phyloP scores from a whole-genome alignment of 2,329 filamentous ascomycete genomes.

The Apiospora sp. region DNA sequence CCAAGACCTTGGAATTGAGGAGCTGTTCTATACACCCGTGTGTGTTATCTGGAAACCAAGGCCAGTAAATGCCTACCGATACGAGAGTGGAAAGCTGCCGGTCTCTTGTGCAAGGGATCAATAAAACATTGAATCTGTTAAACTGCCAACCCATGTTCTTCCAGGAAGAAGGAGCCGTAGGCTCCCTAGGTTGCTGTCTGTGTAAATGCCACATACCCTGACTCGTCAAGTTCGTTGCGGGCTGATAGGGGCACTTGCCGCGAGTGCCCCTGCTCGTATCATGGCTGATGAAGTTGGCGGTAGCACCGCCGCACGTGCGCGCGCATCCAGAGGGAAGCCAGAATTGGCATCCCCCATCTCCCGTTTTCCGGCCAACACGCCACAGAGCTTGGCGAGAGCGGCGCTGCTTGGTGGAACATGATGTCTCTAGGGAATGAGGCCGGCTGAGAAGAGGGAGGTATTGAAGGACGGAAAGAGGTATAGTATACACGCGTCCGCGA shows the following conservation, averaged over 20 bases:
- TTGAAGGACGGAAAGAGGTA: not conserved
- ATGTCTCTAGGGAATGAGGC: no score
- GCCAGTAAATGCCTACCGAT: no score
- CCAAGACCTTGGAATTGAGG: no score
- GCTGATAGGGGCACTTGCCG: not conserved
- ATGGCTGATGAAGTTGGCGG: not conserved
- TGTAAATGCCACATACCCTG: not conserved
- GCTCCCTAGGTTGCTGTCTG: not conserved
- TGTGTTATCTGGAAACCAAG: no score
- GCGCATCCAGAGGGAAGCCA: not conserved
- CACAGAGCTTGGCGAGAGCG: not conserved
- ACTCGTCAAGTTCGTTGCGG: not conserved
- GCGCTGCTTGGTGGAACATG: no score
- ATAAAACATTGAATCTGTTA: not conserved
- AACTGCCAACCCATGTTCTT: not conserved
- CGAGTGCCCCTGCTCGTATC: not conserved
- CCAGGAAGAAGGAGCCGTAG: not conserved
- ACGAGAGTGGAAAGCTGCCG: not conserved
- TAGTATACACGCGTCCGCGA: not conserved
- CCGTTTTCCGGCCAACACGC: not conserved
- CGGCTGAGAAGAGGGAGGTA: no score
- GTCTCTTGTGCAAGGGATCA: not conserved
- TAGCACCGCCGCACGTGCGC: no score
- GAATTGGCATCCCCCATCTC: not conserved
- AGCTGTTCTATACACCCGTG: no score